Percentiles rank a stretch among this genome's conserved stretches.
phyloP scores from a whole-genome alignment of 208 protist species.

The Trypanosomatidae sp. region DNA sequence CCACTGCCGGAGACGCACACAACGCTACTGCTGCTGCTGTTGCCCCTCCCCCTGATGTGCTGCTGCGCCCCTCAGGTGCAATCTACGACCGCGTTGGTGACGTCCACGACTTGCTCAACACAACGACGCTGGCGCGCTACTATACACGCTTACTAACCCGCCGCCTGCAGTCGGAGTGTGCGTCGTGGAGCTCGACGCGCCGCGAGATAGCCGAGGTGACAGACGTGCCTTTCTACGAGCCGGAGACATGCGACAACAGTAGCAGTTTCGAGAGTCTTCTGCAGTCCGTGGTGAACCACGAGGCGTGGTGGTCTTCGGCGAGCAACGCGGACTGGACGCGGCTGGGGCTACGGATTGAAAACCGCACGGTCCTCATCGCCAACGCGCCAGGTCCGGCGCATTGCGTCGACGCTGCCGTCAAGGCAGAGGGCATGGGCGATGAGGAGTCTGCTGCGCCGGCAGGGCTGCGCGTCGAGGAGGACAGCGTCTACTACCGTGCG shows the following conservation, averaged over 20 bases:
- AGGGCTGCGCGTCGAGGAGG: constrained; percentile 7
- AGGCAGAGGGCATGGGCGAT: too few relatives aligned
- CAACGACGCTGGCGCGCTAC: constrained; percentile 7
- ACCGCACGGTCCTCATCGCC: neutral
- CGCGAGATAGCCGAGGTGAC: constrained; percentile 12
- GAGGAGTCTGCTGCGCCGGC: neutral
- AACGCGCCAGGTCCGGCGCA: neutral
- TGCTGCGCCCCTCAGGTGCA: constrained; percentile 17
- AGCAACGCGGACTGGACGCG: neutral
- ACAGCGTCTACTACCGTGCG: constrained; percentile 32
- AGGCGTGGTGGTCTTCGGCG: neutral
- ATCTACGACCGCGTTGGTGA: constrained; percentile 29
- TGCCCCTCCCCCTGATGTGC: neutral
- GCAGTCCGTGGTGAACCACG: neutral
- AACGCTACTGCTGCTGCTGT: neutral
- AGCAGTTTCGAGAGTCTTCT: constrained; percentile 13
- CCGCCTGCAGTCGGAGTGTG: constrained; percentile 17
- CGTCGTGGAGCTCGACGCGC: constrained; percentile 12
- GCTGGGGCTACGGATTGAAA: neutral
- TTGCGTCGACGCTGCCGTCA: neutral
- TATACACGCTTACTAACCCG: constrained; percentile 19
- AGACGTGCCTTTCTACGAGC: constrained; percentile 14
- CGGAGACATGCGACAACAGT: constrained; percentile 13
- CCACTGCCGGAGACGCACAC: neutral
- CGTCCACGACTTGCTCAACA: constrained; percentile 2